Conservation (phyloP, 129 eudicot genomes). For the sunflower (Helianthus annuus) region DNA sequence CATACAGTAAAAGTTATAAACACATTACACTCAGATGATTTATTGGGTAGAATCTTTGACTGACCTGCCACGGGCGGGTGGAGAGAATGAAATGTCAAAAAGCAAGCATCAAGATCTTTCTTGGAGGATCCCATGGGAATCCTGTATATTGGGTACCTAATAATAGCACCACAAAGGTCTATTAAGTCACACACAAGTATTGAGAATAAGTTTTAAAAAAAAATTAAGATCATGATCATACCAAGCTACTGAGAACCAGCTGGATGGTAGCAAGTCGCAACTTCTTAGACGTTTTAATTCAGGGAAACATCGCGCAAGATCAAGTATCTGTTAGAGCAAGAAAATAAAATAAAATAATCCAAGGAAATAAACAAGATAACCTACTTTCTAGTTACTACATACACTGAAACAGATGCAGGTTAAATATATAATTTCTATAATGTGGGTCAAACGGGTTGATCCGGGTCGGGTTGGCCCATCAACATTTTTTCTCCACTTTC, state of each 20-base stretch:
- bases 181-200: slow-evolving; percentile 2
- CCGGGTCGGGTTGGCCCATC: no score
- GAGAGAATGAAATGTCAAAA: slow-evolving; percentile 82
- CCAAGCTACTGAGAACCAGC: slow-evolving; percentile 95
- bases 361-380: no score
- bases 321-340: slow-evolving; percentile 49
- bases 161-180: slow-evolving; percentile 1
- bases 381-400: no score
- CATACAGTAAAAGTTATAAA: background rate
- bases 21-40: no score
- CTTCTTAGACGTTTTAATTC: slow-evolving; percentile 62
- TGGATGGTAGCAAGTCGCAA: slow-evolving; percentile 67
- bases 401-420: background rate
- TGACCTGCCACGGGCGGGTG: slow-evolving; percentile 68
- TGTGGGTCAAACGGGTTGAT: no score
- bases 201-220: background rate
- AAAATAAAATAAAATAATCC: background rate
- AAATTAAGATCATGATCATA: slow-evolving; percentile 31
- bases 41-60: background rate
- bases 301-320: slow-evolving; percentile 68
- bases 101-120: slow-evolving; percentile 91
- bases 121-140: slow-evolving; percentile 86
- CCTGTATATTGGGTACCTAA: slow-evolving; percentile 92
- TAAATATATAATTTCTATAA: no score
- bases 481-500: no score